phyloP scores from a whole-genome alignment of 768 basidiomycete species.

The Russula brevipes region DNA sequence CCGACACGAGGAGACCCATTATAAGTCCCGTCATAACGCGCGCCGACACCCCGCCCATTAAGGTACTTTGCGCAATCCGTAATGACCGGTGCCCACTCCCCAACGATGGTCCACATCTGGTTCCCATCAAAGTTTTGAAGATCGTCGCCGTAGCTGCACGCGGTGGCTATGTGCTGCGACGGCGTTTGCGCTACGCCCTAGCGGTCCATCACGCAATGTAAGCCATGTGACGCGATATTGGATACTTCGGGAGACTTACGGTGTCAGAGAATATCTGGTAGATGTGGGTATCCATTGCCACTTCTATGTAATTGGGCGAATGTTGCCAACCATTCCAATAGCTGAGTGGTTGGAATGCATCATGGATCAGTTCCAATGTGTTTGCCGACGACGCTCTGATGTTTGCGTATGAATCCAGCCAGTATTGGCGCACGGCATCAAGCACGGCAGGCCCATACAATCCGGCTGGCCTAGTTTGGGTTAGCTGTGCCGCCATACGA shows the following conservation, averaged over 20 bases:
- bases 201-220: neutral
- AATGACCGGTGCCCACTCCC: conserved; percentile 78
- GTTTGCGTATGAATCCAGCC: conserved; percentile 65
- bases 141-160: conserved; percentile 44
- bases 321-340: conserved; percentile 64
- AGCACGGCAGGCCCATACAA: conserved; percentile 52
- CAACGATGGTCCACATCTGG: conserved; percentile 78
- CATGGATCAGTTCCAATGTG: conserved; percentile 66
- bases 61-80: conserved; percentile 79
- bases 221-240: neutral
- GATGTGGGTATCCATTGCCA: conserved; percentile 74
- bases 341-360: conserved; percentile 70
- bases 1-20: conserved; percentile 64
- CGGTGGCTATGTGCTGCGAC: conserved; percentile 54
- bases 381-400: conserved; percentile 56
- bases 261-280: conserved; percentile 66
- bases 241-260: conserved; percentile 32
- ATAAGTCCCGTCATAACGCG: conserved; percentile 52
- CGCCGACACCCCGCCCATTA: conserved; percentile 73
- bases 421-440: conserved; percentile 51
- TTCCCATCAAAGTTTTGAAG: conserved; percentile 42
- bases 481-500: neutral
- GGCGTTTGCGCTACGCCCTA: conserved; percentile 46
- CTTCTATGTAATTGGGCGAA: conserved; percentile 51
- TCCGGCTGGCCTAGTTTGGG: conserved; percentile 57